A percentile compares a stretch with the other conserved stretches of the same genome.
These are phyloP conservation scores for Notholithocarpus densiflorus DNA, from an alignment of 306 rosid genomes.

Conservation along the genomic window DNA sequence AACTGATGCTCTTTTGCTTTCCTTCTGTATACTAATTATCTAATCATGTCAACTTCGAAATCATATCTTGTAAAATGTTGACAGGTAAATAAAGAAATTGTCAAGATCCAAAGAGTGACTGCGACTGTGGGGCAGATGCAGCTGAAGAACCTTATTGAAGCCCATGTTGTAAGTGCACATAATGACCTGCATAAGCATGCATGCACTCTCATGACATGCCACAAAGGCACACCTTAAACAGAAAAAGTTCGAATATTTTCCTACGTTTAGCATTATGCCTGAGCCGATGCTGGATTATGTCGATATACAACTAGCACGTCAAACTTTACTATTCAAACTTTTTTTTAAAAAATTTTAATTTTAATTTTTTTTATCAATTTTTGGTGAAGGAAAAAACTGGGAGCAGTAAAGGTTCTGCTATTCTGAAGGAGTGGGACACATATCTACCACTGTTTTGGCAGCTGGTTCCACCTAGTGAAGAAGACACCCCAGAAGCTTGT, in stretches of 20 bases:
- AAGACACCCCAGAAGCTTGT: conserved; percentile 94
- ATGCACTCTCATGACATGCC: conserved; percentile 1
- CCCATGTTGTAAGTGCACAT: conserved; percentile 85
- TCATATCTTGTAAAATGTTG: conserved; percentile 19
- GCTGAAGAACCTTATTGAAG: conserved; percentile 88
- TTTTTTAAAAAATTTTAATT: too few species aligned
- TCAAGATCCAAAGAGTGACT: conserved; percentile 81
- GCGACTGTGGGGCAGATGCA: conserved; percentile 94
- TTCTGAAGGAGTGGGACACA: conserved; percentile 82
- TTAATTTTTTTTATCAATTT: conserved; percentile 3
- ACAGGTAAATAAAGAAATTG: conserved; percentile 94
- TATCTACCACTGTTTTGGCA: conserved; percentile 91
- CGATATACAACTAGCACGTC: not conserved
- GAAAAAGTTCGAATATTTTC: not conserved
- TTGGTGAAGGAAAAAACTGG: conserved; percentile 87
- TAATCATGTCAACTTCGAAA: not conserved
- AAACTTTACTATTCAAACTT: not conserved
- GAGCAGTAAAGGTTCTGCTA: conserved; percentile 70
- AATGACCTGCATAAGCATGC: conserved; percentile 18
- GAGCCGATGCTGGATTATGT: not conserved
- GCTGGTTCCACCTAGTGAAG: conserved; percentile 98
- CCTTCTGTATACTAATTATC: not conserved
- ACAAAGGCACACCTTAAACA: not conserved
- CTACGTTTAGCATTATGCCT: not conserved
- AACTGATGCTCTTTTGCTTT: not conserved